phyloP scores from a whole-genome alignment of 805 yeast species.

The Kodamaea lidongshanica region DNA sequence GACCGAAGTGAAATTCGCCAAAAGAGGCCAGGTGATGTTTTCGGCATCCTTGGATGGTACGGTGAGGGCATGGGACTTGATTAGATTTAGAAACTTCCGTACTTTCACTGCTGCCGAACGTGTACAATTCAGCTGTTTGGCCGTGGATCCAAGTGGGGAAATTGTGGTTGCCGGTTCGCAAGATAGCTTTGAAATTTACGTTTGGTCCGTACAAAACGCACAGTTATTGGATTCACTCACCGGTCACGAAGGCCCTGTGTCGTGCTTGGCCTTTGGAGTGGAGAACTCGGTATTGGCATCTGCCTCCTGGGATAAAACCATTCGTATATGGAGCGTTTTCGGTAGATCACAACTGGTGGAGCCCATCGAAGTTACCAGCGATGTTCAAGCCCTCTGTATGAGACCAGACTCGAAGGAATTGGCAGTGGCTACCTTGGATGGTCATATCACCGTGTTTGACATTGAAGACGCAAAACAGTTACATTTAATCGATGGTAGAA shows the following conservation, averaged over 20 bases:
- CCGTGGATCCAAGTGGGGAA: slow-evolving; percentile 97
- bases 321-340: slow-evolving; percentile 88
- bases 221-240: slow-evolving; percentile 80
- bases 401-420: slow-evolving; percentile 91
- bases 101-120: slow-evolving; percentile 89
- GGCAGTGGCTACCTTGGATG: slow-evolving; percentile 84
- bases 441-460: slow-evolving; percentile 80
- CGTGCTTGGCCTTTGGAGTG: slow-evolving; percentile 76
- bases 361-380: slow-evolving; percentile 80
- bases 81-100: slow-evolving; percentile 88
- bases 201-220: slow-evolving; percentile 97
- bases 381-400: slow-evolving; percentile 75
- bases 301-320: slow-evolving; percentile 95
- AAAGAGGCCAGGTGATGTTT: slow-evolving; percentile 83
- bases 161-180: slow-evolving; percentile 91
- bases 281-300: slow-evolving; percentile 76
- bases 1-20: slow-evolving; percentile 81
- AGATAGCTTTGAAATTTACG: slow-evolving; percentile 83
- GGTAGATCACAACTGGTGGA: slow-evolving; percentile 83
- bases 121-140: slow-evolving; percentile 78
- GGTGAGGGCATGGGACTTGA: slow-evolving; percentile 93
- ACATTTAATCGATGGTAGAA: slow-evolving; percentile 78
- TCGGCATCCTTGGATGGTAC: slow-evolving; percentile 94
- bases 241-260: slow-evolving; percentile 95
- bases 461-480: slow-evolving; percentile 74